A percentile compares a stretch with the other conserved stretches of the same genome.
Conservation (phyloP, 441 rosid species). For the Pelargonium citronellum region DNA sequence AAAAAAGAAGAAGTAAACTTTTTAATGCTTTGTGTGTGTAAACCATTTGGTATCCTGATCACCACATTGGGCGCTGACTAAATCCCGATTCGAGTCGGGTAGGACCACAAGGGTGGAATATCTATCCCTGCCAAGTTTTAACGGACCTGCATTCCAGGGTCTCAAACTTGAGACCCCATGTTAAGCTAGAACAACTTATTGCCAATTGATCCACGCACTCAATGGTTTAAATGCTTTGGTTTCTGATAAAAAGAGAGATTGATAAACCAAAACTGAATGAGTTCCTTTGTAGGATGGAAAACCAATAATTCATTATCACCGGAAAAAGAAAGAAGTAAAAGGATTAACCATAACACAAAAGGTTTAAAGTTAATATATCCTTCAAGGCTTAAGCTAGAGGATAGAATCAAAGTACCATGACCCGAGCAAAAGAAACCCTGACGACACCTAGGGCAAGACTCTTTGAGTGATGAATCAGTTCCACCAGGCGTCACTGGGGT, state of each 20-base stretch:
- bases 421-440: conserved; percentile 98
- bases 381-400: conserved; percentile 8
- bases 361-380: conserved; percentile 1
- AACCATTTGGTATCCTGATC: too few relatives aligned
- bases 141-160: too few relatives aligned
- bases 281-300: background rate
- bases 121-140: too few relatives aligned
- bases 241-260: background rate
- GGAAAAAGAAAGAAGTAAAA: background rate
- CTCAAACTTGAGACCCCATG: too few relatives aligned
- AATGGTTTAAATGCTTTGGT: background rate
- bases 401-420: conserved; percentile 49
- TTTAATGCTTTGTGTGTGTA: background rate
- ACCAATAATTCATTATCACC: background rate
- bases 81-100: too few relatives aligned
- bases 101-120: too few relatives aligned
- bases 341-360: background rate
- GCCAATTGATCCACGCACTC: too few relatives aligned
- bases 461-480: conserved; percentile 44
- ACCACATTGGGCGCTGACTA: too few relatives aligned
- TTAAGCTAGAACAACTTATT: too few relatives aligned
- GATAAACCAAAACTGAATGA: background rate
- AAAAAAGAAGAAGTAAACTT: background rate
- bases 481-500: conserved; percentile 30
- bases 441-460: conserved; percentile 69